phyloP scores from a whole-genome alignment of 495 filamentous ascomycete genomes.

The Pseudotulostoma volvatum region DNA sequence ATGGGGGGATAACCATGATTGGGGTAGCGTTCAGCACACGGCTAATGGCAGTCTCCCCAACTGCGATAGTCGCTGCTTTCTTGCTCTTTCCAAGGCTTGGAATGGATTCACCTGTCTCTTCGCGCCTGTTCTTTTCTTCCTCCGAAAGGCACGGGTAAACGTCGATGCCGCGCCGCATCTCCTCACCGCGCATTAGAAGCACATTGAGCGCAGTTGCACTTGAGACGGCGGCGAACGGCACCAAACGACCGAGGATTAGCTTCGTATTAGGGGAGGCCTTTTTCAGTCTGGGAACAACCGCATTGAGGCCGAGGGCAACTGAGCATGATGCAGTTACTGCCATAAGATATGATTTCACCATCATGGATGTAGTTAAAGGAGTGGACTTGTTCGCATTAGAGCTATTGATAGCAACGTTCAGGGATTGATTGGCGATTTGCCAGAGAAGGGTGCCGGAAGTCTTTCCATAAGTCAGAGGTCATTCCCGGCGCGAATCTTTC shows the following conservation, averaged over 20 bases:
- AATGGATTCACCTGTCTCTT: slow-evolving; percentile 41
- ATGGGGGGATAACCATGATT: slow-evolving; percentile 87
- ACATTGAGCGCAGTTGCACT: slow-evolving; percentile 84
- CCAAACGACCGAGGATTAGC: slow-evolving; percentile 60
- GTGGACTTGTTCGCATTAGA: slow-evolving; percentile 96
- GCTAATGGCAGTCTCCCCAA: slow-evolving; percentile 77
- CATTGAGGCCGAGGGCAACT: slow-evolving; percentile 85
- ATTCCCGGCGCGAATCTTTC: no score
- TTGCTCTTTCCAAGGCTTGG: slow-evolving; percentile 66
- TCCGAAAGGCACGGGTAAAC: slow-evolving; percentile 64
- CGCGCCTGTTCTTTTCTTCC: slow-evolving; percentile 36
- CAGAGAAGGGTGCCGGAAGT: slow-evolving; percentile 80
- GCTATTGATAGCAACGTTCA: slow-evolving; percentile 95
- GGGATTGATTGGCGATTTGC: slow-evolving; percentile 93
- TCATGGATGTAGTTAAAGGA: slow-evolving; percentile 58
- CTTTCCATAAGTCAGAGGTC: slow-evolving; percentile 19
- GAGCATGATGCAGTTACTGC: slow-evolving; percentile 86
- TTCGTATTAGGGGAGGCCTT: slow-evolving; percentile 54
- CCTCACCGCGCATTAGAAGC: slow-evolving; percentile 92
- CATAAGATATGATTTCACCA: slow-evolving; percentile 77
- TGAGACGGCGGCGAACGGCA: slow-evolving; percentile 90
- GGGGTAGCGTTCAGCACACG: slow-evolving; percentile 86
- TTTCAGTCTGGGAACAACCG: slow-evolving; percentile 71
- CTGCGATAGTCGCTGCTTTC: slow-evolving; percentile 73
- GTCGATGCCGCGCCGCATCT: slow-evolving; percentile 86